Evolutionary conservation across 345 rosid species (phyloP), one percentile per base, ranked within the genome.

Genomic region (Ceriops zippeliana): DNA sequence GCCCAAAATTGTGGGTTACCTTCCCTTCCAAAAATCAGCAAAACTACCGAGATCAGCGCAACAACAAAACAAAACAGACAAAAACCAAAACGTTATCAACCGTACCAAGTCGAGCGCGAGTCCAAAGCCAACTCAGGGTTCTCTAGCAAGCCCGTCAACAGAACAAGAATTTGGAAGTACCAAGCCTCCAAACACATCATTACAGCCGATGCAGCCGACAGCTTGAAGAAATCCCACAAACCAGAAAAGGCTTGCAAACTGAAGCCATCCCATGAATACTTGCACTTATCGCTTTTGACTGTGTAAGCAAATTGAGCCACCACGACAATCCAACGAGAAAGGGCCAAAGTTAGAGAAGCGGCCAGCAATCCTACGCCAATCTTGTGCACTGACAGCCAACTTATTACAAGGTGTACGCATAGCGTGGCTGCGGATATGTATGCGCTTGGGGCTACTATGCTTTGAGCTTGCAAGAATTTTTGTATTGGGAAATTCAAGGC

Each of bases 181-280:
- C 89, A 82, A 32, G 83, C 68, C 80, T 87, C 91, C 21, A 87
- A 82, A 69, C 85, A 83, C 60, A 85, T 76, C 91, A 87, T 87
- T 53, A 87, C 84, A 37, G 87, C 89, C 1, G 91, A 87, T 6
- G 89, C 83, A 15, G 83, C 87, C 32, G 89, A 83, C 53, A 87
- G 83, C 78, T 80, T 79, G 62, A 83, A 81, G 70, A 85, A 87
- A 32, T 60, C 70, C 61, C 69, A 28, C 52, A 85, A 53, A 11
- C 87, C 87, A 1, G 71, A 63, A 65, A 87, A 87, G 3, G 91
- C 91, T 49, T 82, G 68, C 15, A 63, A 26, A 22, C 75, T 79
- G 31, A 87, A 82, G 2, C 91, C 89, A 37, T 31, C 37, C 87
- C 87, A 87, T 2, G 87, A 82, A 5, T 68, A 24, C 67, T 66